Evolutionary conservation across 441 rosid species (phyloP), one percentile per base, ranked within the genome.

Genomic region (Macaranga tanarius): DNA sequence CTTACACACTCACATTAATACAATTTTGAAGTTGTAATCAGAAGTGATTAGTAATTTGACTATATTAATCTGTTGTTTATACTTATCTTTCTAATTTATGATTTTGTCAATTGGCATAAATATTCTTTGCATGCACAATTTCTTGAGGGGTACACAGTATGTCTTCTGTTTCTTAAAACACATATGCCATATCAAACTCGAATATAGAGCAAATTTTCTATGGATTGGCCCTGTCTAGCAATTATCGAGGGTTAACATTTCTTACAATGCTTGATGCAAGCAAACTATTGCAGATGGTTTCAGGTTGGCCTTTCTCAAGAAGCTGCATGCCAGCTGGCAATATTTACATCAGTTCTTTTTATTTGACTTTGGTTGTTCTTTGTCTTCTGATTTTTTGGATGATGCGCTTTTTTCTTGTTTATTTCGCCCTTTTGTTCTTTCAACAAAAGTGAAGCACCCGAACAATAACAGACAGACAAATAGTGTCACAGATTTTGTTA

Each of bases 301-400:
- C n/a, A 34, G 23, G 3, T 55, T 3, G 5, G 57, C 54, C 6
- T 26, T 62, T 56, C 64, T 56, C 57, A 23, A 45, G 48, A 28
- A 44, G 25, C 11, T 38, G 11, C 23, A 19, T 12, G 54, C 26
- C 17, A 17, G 50, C 58, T 47, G 38, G 67, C n/a, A 20, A 17
- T 62, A 19, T 15, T 57, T 44, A 44, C 4, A 28, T 17, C 1
- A 52, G 9, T 66, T 60, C 60, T 58, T 63, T 31, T 48, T 9
- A n/a, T 69, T 68, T 57, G 75, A 70, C 75, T 34, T 54, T 22
- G 12, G 38, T 12, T 13, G 54, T 11, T 63, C 11, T 25, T 19
- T 52, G 31, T 31, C 45, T 57, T 65, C 70, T 66, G 67, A 62
- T 28, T 61, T 73, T 44, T 8, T 60, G 11, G 8, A 23, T 34